Conservation (phyloP, 2,329 filamentous ascomycete species). For the Diaporthe citri region DNA sequence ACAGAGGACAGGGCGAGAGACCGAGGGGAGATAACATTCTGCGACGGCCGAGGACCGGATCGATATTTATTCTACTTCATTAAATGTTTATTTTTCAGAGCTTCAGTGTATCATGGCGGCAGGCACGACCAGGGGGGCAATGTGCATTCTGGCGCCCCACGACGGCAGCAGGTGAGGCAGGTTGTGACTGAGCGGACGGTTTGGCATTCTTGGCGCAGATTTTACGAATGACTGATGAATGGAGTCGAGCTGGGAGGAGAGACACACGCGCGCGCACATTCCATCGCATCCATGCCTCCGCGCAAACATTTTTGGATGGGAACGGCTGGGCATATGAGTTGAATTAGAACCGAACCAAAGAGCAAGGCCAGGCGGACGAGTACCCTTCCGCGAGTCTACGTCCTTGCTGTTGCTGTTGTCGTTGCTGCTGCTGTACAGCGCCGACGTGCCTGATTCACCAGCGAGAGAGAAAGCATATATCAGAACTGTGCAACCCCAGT, state of each 20-base stretch:
- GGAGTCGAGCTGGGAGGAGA: neutral
- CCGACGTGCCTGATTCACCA: neutral
- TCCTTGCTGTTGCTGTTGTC: neutral
- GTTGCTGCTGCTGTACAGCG: conserved; percentile 4
- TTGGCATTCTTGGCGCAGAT: conserved; percentile 27
- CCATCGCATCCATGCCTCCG: neutral
- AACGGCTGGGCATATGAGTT: neutral
- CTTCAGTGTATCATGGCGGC: conserved; percentile 13
- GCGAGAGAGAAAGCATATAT: neutral
- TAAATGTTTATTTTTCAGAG: conserved; percentile 14
- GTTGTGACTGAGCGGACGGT: conserved; percentile 6
- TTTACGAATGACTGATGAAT: conserved; percentile 26
- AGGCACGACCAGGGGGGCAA: conserved; percentile 11
- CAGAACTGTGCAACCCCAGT: neutral
- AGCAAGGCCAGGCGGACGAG: neutral
- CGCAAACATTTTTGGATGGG: neutral
- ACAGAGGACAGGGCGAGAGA: neutral
- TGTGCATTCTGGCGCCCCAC: conserved; percentile 16
- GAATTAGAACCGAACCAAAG: neutral
- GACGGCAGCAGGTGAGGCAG: neutral
- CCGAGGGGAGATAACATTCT: conserved; percentile 6
- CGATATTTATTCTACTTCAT: conserved; percentile 29
- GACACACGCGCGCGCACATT: neutral
- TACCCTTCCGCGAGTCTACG: neutral
- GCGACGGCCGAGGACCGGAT: conserved; percentile 14